Evolutionary conservation across 495 filamentous ascomycete genomes (phyloP), one percentile per base, ranked within the genome.

Genomic region (Neurospora cerealis): DNA sequence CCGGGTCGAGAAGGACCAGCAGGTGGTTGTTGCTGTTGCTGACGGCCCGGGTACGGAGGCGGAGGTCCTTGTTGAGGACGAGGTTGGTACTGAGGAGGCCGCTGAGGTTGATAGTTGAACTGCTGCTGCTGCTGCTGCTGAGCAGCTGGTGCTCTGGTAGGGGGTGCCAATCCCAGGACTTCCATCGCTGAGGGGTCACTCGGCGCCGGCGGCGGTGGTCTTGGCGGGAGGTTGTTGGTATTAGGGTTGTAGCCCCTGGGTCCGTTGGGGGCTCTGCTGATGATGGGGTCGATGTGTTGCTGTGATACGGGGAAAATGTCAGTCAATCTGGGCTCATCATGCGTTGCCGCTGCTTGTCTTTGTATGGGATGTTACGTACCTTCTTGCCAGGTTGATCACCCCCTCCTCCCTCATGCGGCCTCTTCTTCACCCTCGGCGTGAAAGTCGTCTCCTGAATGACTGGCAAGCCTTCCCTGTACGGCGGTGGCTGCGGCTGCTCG

Each of bases 111-210:
- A 19, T 24, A 46, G 46, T 48, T 24, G 46, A 21, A 48, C 46
- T 41, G 13, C 40, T 15, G 40, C 40, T 7, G 37, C 15, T 41
- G 40, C 40, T 62, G 48, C 21, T 62, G 48, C 5, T 32, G 48
- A 32, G 48, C 11, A 62, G 48, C 42, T 8, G 71, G 71, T 40
- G 44, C 41, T 37, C 71, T 28, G 71, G 41, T 34, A 2, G 80
- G 80, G 6, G 79, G 79, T 1, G 70, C 75, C 48, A 82, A n/a
- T 4, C 78, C 79, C 9, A 81, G 72, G 28, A 82, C 77, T 42
- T 81, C 75, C 77, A 80, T 78, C 4, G 78, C 79, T 8, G 80
- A 78, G 2, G 79, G 78, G 41, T 81, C 79, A 24, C 60, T 72
- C 5, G 78, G 72, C 44, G 75, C 69, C 40, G 72, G 72, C 39